Evolutionary conservation across 1,284 basidiomycete genomes (phyloP).

Genomic region (Puccinia polysora): DNA sequence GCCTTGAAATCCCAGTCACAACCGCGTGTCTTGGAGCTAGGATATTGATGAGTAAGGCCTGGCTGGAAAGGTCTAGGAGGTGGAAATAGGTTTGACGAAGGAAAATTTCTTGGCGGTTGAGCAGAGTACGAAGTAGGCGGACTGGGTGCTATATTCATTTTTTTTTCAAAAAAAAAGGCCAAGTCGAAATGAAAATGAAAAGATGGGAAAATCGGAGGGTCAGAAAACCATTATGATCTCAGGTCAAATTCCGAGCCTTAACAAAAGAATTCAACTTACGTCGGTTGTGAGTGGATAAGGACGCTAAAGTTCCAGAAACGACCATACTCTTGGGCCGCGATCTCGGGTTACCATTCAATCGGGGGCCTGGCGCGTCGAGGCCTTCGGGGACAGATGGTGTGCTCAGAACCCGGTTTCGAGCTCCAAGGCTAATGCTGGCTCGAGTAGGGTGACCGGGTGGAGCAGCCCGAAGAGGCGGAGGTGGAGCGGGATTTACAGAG

Average conservation of each 20-base stretch:
- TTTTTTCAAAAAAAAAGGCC: not conserved
- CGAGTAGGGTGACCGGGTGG: not conserved
- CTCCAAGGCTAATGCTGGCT: not conserved
- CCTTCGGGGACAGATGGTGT: slow-evolving; percentile 7
- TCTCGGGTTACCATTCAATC: slow-evolving; percentile 10
- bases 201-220: not conserved
- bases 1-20: slow-evolving; percentile 38
- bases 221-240: not conserved
- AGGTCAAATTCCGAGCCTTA: too few species aligned
- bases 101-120: slow-evolving; percentile 42
- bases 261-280: too few species aligned
- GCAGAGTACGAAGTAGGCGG: slow-evolving; percentile 26
- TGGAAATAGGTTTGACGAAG: slow-evolving; percentile 29
- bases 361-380: not conserved
- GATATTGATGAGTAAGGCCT: slow-evolving; percentile 35
- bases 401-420: slow-evolving; percentile 25
- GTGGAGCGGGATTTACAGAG: slow-evolving; percentile 23
- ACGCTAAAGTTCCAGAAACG: slow-evolving; percentile 3
- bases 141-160: slow-evolving; percentile 23
- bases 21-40: slow-evolving; percentile 21
- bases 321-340: slow-evolving; percentile 36
- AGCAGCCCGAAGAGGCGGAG: slow-evolving; percentile 29
- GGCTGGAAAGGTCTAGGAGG: slow-evolving; percentile 27
- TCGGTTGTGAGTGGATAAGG: slow-evolving; percentile 26
- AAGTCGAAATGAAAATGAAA: not conserved